phyloP scores from a whole-genome alignment of 2,329 filamentous ascomycete genomes.

The Fusarium chuoi region DNA sequence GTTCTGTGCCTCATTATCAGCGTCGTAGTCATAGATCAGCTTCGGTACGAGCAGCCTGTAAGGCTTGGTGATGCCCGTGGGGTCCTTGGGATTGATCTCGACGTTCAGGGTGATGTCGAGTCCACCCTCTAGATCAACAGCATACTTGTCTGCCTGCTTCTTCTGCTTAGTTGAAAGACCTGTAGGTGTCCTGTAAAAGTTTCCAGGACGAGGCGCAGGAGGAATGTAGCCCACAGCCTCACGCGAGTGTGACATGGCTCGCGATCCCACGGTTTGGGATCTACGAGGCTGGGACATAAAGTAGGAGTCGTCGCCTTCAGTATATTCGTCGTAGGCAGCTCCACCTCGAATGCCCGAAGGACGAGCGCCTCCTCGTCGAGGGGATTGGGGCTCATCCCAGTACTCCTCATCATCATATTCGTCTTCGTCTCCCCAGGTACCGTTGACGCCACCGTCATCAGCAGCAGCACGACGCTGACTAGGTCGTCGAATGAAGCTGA shows the following conservation, averaged over 20 bases:
- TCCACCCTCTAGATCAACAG: conserved; percentile 82
- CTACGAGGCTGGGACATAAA: conserved; percentile 58
- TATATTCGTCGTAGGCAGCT: conserved; percentile 60
- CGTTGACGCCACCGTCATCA: conserved; percentile 64
- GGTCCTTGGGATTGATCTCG: conserved; percentile 86
- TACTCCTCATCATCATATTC: conserved; percentile 46
- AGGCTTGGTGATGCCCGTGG: conserved; percentile 85
- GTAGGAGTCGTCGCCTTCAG: conserved; percentile 66
- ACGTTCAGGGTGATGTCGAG: conserved; percentile 90
- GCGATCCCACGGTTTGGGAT: conserved; percentile 45
- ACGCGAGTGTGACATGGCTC: conserved; percentile 44
- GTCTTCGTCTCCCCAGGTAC: conserved; percentile 59
- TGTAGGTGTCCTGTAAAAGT: conserved; percentile 76
- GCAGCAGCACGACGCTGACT: conserved; percentile 53
- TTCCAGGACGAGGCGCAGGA: conserved; percentile 44
- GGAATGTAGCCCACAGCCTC: conserved; percentile 40
- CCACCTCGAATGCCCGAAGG: conserved; percentile 54
- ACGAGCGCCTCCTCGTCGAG: conserved; percentile 35
- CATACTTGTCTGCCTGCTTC: conserved; percentile 62
- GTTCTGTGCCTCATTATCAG: conserved; percentile 55
- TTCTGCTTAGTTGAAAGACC: conserved; percentile 72
- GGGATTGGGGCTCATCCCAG: conserved; percentile 35
- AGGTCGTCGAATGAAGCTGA: conserved; percentile 56
- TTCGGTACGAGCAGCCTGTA: conserved; percentile 89
- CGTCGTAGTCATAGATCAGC: conserved; percentile 69